Base-by-base conservation (phyloP, 352 stramenopile genomes). In the Discostella stelligera region DNA sequence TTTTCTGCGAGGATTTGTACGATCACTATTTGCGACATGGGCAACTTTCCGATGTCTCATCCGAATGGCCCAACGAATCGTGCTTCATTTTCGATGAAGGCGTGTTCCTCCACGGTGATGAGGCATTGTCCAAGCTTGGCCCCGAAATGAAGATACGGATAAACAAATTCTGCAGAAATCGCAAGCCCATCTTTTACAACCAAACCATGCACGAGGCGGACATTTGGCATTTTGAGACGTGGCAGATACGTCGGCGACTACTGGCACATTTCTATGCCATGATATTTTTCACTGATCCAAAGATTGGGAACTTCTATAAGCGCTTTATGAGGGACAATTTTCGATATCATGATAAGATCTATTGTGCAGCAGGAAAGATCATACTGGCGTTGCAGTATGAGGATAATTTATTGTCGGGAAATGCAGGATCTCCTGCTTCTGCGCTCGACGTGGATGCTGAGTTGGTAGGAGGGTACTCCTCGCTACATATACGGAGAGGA, bases 281-380 rank as follows among this genome's bases (percentile, higher is more conserved):
- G 21, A 63, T 83, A 9, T 85, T 88, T 56, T 94, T 93, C 62
- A 85, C 80, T 9, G 84, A 93, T 79, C 84, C 82, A 46, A 71
- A 87, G 44, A 75, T 89, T 66, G 74, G 85, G 65, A 82, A 86
- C 71, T 84, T 79, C 52, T 94, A 90, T 64, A 90, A 90, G 48
- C 58, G 88, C 27, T 90, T 94, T 68, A 76, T 92, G 5, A 78
- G 90, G 37, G 90, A 95, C 73, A 88, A 81, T 66, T 74, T 95
- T 62, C 84, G 91, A 60, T 94, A 94, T 80, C 78, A 82, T n/a
- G 87, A 94, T 60, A 69, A 89, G 16, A 88, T 94, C 0, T 92
- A 84, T 58, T 95, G 90, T 82, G 86, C 88, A 48, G 89, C 88
- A 11, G 84, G 86, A 16, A 87, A 86, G 44, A 82, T 92, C 52